Evolutionary conservation across 345 rosid genomes (phyloP).

Genomic region (Clarkia xantiana): DNA sequence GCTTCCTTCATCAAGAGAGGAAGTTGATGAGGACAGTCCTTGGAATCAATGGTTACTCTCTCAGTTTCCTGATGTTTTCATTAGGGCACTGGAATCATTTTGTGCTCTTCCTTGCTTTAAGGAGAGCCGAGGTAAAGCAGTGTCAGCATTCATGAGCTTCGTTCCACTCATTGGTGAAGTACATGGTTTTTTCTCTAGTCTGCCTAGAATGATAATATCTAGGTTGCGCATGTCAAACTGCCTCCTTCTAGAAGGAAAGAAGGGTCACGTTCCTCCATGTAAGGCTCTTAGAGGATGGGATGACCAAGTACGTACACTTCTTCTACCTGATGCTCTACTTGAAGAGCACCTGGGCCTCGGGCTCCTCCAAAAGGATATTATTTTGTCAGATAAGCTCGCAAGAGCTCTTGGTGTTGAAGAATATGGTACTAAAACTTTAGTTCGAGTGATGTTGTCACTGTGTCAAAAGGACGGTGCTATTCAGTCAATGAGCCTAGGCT

Average conservation of each 20-base stretch:
- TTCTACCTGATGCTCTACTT: conserved; percentile 54
- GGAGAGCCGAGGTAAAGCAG: conserved; percentile 68
- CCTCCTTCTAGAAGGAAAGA: conserved; percentile 68
- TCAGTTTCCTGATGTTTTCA: conserved; percentile 64
- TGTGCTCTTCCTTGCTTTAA: conserved; percentile 75
- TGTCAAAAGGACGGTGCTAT: conserved; percentile 43
- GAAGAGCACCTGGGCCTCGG: conserved; percentile 77
- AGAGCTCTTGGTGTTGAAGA: conserved; percentile 71
- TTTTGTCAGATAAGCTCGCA: conserved; percentile 68
- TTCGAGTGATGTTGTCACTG: conserved; percentile 46
- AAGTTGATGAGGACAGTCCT: conserved; percentile 85
- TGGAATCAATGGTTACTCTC: conserved; percentile 94
- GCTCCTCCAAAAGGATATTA: conserved; percentile 58
- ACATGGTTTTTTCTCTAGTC: conserved; percentile 78
- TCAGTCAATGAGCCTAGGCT: conserved; percentile 46
- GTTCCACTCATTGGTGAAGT: conserved; percentile 79
- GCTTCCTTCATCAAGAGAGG: conserved; percentile 95
- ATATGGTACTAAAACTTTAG: conserved; percentile 58
- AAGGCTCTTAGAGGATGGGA: conserved; percentile 87
- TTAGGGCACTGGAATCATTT: conserved; percentile 46
- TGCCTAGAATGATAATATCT: conserved; percentile 61
- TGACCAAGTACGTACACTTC: conserved; percentile 42
- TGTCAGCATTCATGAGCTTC: conserved; percentile 68
- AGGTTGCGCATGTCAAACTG: conserved; percentile 59
- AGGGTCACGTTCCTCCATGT: conserved; percentile 83